Conservation (phyloP, 495 filamentous ascomycete genomes). For the Talaromyces stipitatus region DNA sequence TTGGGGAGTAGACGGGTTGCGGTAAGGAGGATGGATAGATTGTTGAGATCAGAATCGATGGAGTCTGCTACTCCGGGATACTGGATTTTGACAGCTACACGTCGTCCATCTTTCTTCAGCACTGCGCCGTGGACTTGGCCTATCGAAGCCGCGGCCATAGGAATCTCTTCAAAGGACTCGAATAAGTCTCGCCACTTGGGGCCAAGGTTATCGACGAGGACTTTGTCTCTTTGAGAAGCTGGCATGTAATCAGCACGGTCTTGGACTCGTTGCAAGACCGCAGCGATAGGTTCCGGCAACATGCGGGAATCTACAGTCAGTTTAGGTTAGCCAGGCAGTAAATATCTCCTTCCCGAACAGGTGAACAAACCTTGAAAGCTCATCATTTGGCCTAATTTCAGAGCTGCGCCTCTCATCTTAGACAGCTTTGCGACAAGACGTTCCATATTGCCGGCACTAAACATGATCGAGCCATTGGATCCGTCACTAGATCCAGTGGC, state of each 20-base stretch:
- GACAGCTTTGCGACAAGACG: constrained; percentile 86
- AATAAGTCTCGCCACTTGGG: constrained; percentile 81
- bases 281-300: constrained; percentile 75
- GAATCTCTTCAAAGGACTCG: constrained; percentile 75
- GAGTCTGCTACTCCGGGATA: constrained; percentile 95
- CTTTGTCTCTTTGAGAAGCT: constrained; percentile 77
- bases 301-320: constrained; percentile 94
- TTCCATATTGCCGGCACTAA: constrained; percentile 85
- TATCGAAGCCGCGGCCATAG: constrained; percentile 95
- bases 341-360: not conserved
- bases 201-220: constrained; percentile 72
- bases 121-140: constrained; percentile 89
- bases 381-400: constrained; percentile 98
- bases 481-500: constrained; percentile 48
- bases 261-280: constrained; percentile 88
- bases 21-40: constrained; percentile 81
- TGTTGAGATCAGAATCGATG: constrained; percentile 92
- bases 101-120: constrained; percentile 63
- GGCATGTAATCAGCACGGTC: constrained; percentile 99
- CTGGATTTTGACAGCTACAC: constrained; percentile 92
- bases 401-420: constrained; percentile 91
- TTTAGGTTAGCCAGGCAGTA: constrained; percentile 1
- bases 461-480: constrained; percentile 67
- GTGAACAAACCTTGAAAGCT: constrained; percentile 67
- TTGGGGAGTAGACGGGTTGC: constrained; percentile 84